Evolutionary conservation across 352 stramenopile genomes (phyloP), one percentile per base, ranked within the genome.

Genomic region (Aphanomyces astaci): DNA sequence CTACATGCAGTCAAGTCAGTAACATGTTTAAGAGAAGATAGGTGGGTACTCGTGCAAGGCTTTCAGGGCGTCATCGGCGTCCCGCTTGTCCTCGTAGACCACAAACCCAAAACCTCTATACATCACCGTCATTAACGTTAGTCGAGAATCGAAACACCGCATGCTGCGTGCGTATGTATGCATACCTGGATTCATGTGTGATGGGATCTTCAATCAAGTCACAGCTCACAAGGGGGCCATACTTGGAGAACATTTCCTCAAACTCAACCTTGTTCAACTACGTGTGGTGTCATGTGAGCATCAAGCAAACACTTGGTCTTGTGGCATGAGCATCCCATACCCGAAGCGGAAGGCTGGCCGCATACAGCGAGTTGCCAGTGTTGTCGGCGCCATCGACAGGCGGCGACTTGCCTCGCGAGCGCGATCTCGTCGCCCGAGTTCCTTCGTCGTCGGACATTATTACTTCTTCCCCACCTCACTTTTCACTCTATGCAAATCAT

Each of bases 51-150:
- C 62, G 62, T 92, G 79, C 77, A 89, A 86, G 59, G 63, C 82
- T 19, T 84, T 80, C 60, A 96, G 90, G 28, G 88, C 88, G 69
- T 95, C 86, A 46, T 96, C 88, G 4, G 88, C 88, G 56, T 96
- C 88, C 28, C 87, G 81, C 73, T 92, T 90, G 71, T 94, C 78
- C 69, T 93, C 66, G 72, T 92, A 97, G 11, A 86, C 82, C 46
- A 97, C 88, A 74, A 97, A 97, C 40, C 86, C 86, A 52, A 91
- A 94, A 19, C 82, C 82, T 60, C 62, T 68, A n/a, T n/a, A 25
- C 48, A 19, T 40, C 11, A 19, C n/a, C 19, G 5, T 51, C 10
- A 19, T 53, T 11, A 57, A 64, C 17, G 13, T 48, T 13, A n/a
- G n/a, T n/a, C n/a, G n/a, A n/a, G n/a, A n/a, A n/a, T n/a, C n/a